Percentiles rank a stretch among this genome's conserved stretches.
phyloP scores from a whole-genome alignment of 768 basidiomycete species.

The Russula emetica region DNA sequence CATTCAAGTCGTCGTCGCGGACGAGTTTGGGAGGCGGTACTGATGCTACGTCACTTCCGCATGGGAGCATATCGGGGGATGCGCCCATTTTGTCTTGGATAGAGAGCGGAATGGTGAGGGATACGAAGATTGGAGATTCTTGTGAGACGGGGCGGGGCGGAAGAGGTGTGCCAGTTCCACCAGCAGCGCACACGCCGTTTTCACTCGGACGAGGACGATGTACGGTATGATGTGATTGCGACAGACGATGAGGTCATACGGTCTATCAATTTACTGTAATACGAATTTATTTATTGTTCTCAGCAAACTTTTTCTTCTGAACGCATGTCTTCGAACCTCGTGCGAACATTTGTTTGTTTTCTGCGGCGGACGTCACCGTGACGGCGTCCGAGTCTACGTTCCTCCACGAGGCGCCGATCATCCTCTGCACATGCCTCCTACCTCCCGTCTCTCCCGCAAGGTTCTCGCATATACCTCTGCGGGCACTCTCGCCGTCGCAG shows the following conservation, averaged over 20 bases:
- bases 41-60: neutral
- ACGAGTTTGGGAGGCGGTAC: neutral
- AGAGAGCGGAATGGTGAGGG: neutral
- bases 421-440: conserved; percentile 28
- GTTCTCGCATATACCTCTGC: conserved; percentile 51
- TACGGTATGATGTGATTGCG: neutral
- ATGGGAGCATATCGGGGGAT: neutral
- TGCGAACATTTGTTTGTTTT: neutral
- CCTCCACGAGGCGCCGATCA: neutral
- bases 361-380: too few species aligned
- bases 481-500: conserved; percentile 49
- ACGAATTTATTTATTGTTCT: neutral
- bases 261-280: neutral
- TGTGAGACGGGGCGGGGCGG: neutral
- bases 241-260: conserved; percentile 1
- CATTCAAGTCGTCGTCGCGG: neutral
- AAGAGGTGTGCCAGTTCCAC: conserved; percentile 13
- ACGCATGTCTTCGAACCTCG: too few species aligned
- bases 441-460: conserved; percentile 49
- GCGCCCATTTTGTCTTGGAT: neutral
- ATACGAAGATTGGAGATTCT: neutral
- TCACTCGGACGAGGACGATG: conserved; percentile 21
- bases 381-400: too few species aligned
- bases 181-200: conserved; percentile 20
- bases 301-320: too few species aligned